Conservation (phyloP, 179 eudicot genomes). For the Pouteria campechiana region DNA sequence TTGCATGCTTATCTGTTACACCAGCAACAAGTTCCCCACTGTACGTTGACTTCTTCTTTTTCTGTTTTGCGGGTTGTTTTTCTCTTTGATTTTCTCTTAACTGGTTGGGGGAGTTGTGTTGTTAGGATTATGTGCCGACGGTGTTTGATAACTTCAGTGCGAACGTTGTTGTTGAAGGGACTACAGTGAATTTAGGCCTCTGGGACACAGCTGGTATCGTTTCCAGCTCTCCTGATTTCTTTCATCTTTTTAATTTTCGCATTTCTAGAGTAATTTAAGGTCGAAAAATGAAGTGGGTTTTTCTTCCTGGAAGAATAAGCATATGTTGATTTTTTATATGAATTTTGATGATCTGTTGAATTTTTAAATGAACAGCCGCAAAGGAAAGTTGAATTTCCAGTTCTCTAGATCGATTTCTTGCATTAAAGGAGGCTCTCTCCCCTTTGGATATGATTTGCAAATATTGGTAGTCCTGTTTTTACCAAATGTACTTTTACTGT, state of each 20-base stretch:
- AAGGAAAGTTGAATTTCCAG: no score
- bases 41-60: conserved; percentile 20
- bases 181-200: conserved; percentile 88
- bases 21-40: conserved; percentile 86
- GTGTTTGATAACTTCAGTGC: conserved; percentile 99
- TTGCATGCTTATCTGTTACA: conserved; percentile 81
- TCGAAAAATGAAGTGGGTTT: no score
- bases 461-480: no score
- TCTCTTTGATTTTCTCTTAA: not conserved
- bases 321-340: no score
- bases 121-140: conserved; percentile 87
- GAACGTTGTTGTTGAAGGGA: conserved; percentile 88
- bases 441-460: no score
- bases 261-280: no score
- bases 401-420: no score
- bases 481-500: no score
- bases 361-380: no score
- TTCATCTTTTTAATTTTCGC: conserved; percentile 1
- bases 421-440: no score
- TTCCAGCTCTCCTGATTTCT: conserved; percentile 1
- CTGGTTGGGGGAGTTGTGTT: not conserved
- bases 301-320: no score
- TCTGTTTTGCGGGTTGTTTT: not conserved
- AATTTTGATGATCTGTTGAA: no score
- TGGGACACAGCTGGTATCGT: conserved; percentile 96